Evolutionary conservation across 2,329 filamentous ascomycete species (phyloP), one percentile per base, ranked within the genome.

Genomic region (Alternaria arbusti): DNA sequence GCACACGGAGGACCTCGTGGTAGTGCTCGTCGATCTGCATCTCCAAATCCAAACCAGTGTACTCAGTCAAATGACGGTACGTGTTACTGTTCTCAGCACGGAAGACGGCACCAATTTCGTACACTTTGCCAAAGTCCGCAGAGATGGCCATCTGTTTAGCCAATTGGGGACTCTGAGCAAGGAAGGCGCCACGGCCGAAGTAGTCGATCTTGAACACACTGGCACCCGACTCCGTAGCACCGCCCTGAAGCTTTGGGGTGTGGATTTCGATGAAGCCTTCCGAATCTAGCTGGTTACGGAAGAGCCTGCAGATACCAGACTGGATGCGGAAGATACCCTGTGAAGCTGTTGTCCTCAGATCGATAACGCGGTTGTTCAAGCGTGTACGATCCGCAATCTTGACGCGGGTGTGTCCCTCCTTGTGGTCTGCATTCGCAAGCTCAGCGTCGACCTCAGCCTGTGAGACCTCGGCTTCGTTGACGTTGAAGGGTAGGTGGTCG

Each of bases 31-130:
- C 90, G 67, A 97, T 93, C 4, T 90, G 87, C 95, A 97, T 97
- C 77, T 97, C 94, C 17, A 97, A 80, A 85, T 97, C 94, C 28
- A 97, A 85, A 59, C 94, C 94, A 5, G 94, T 97, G 78, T 96
- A 97, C 79, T 97, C 94, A 0, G 94, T 97, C 84, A 97, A 85
- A 78, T 97, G 94, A 40, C 94, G 90, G 75, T 97, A 94, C 0
- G 94, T 97, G 80, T 97, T 97, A 76, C 92, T 96, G 83, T 97
- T 96, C 78, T 97, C 94, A 1, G 94, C 94, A 70, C 94, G 89
- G 85, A 97, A 97, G 7, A 97, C 94, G 3, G 92, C 90, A 15
- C 93, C 93, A 68, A 96, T 90, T 78, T 97, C 94, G 74, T 95
- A 97, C 7, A 97, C 94, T 54, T 90, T 89, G 61, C 91, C 90